Evolutionary conservation across 2,329 filamentous ascomycete genomes (phyloP), one percentile per base, ranked within the genome.

Genomic region (Nothopassalora personata): DNA sequence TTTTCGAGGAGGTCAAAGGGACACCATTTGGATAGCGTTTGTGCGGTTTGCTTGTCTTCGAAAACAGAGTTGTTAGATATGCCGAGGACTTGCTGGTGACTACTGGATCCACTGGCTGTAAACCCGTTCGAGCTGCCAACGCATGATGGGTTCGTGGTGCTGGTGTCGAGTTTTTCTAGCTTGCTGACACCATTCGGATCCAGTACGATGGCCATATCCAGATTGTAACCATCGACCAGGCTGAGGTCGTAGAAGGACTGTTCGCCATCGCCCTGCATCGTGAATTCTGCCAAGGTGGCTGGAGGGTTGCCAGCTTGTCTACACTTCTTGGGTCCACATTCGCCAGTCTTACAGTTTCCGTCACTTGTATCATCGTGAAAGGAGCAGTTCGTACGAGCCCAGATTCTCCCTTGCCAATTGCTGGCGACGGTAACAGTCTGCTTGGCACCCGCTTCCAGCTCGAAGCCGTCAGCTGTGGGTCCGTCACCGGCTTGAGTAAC

Each of bases 161-260:
- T 91, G 8, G 88, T 87, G 11, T 89, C 87, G 59, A 92, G 86
- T 56, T 78, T 75, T 53, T 78, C 74, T 8, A 88, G 81, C 1
- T 79, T 80, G 7, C 82, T 80, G 66, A 89, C 86, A 56, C 81
- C 79, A 23, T 86, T 81, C 10, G 75, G 71, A 48, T 77, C 70
- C 27, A 79, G 68, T 23, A 80, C 73, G 39, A 82, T 83, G 31
- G 83, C 86, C 62, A 92, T 71, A 1, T 88, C 88, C 1, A 93
- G 75, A 70, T 93, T 93, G 80, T 93, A 93, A 52, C 90, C 90
- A 70, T 94, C 90, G 23, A 94, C 90, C 2, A 93, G 80, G 45
- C 88, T 91, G 63, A 94, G 89, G 72, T 94, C 90, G 75, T 92
- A 93, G 72, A 90, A 94, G 9, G 86, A 88, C 70, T 91, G 87